phyloP scores from a whole-genome alignment of 2,329 filamentous ascomycete genomes.

The Penicillium sp. region DNA sequence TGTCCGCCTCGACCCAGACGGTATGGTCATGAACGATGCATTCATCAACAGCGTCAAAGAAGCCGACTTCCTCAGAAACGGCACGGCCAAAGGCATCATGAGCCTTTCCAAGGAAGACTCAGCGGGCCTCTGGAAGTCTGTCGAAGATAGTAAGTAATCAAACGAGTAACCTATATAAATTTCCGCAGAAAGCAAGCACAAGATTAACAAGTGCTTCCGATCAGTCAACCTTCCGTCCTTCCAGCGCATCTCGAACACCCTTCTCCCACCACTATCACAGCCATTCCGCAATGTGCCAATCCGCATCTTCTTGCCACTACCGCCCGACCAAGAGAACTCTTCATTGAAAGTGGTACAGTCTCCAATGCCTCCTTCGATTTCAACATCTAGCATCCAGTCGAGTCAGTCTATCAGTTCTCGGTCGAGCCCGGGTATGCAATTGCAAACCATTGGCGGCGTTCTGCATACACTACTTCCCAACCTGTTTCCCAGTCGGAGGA shows the following conservation, averaged over 20 bases:
- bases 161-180: too few species aligned
- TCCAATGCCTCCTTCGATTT: conserved; percentile 58
- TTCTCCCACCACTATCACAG: conserved; percentile 66
- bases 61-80: conserved; percentile 84
- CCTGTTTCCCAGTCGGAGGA: conserved; percentile 82
- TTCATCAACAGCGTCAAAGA: conserved; percentile 71
- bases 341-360: conserved; percentile 71
- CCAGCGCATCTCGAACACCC: conserved; percentile 71
- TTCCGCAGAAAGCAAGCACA: background rate
- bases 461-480: conserved; percentile 72
- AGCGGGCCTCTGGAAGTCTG: conserved; percentile 75
- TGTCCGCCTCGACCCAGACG: conserved; percentile 55
- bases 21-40: conserved; percentile 60
- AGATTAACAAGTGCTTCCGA: background rate
- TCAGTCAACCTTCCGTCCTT: conserved; percentile 71
- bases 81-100: conserved; percentile 88
- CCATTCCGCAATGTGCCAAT: conserved; percentile 81
- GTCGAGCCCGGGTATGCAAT: conserved; percentile 43
- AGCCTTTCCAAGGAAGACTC: conserved; percentile 80
- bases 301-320: conserved; percentile 76
- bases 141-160: conserved; percentile 62
- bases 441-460: conserved; percentile 72
- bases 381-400: conserved; percentile 25
- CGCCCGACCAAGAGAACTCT: conserved; percentile 52
- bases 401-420: conserved; percentile 22